These are phyloP conservation scores for Paecilomyces sp. DNA, from an alignment of 2,329 filamentous ascomycete species.

Conservation along the genomic window DNA sequence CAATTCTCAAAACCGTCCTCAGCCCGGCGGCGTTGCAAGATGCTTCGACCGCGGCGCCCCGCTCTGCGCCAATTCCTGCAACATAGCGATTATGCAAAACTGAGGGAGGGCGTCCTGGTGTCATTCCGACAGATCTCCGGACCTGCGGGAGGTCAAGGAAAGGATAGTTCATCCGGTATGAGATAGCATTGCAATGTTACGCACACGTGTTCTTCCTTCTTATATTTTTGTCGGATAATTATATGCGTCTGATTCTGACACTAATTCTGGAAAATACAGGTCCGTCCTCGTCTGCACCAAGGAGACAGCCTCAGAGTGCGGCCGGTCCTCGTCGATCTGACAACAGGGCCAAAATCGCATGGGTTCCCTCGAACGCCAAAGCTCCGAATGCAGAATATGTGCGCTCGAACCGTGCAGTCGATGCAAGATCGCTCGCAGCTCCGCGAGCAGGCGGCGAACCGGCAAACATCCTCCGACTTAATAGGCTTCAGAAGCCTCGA, in stretches of 20 bases:
- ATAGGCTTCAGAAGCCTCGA: conserved; percentile 16
- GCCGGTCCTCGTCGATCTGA: neutral
- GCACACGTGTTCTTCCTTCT: neutral
- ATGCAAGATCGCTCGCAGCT: conserved; percentile 30
- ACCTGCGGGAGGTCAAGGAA: conserved; percentile 10
- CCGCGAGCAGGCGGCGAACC: conserved; percentile 18
- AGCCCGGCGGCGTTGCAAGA: conserved; percentile 5
- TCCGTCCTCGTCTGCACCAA: neutral
- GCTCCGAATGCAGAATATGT: conserved; percentile 10
- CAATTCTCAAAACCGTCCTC: conserved; percentile 3
- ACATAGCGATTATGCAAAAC: conserved; percentile 7
- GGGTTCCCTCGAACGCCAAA: conserved; percentile 10
- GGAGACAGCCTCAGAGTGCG: neutral
- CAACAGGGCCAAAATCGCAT: neutral
- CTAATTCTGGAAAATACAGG: neutral
- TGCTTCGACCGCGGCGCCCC: conserved; percentile 16
- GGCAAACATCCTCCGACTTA: conserved; percentile 23
- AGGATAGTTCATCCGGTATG: conserved; percentile 16
- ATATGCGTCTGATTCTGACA: neutral
- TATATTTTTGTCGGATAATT: neutral
- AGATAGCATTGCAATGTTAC: neutral
- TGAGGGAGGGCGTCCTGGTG: conserved; percentile 7
- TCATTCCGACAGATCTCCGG: conserved; percentile 21
- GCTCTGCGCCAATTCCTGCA: conserved; percentile 14
- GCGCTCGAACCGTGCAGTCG: conserved; percentile 22